These are phyloP conservation scores for Artemisia annua DNA, from an alignment of 129 eudicot species.

Conservation along the genomic window DNA sequence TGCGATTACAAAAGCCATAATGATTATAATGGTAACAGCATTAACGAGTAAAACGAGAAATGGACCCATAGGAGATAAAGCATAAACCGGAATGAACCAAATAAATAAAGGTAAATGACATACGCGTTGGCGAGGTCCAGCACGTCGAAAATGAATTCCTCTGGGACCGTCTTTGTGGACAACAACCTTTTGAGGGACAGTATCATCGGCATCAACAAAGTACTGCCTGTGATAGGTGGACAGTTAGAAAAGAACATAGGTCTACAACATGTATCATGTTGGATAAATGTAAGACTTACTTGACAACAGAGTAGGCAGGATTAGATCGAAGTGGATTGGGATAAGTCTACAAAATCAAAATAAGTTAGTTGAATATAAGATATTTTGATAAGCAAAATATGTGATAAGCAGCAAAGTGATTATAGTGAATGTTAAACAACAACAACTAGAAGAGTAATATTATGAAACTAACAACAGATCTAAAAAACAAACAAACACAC, in stretches of 20 bases:
- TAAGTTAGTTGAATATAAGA: too few species aligned
- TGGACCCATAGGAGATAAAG: background rate
- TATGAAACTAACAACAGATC: background rate
- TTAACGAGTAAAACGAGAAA: background rate
- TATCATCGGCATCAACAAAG: conserved; percentile 76
- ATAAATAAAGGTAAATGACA: background rate
- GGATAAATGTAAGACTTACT: conserved; percentile 48
- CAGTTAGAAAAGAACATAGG: background rate
- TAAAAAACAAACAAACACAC: background rate
- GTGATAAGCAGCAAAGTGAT: background rate
- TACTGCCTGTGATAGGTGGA: conserved; percentile 59
- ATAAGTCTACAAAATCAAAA: conserved; percentile 49
- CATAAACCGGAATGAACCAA: background rate
- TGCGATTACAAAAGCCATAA: background rate
- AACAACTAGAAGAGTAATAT: background rate
- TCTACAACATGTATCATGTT: background rate
- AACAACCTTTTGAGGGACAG: conserved; percentile 75
- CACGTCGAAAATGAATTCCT: conserved; percentile 90
- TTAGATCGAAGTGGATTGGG: conserved; percentile 82
- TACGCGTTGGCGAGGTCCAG: conserved; percentile 94
- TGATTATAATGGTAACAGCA: background rate
- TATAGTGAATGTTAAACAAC: too few species aligned
- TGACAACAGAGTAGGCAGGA: conserved; percentile 96
- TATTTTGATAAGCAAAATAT: too few species aligned
- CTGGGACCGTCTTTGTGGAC: conserved; percentile 84